These are phyloP conservation scores for Clavaria fumosa DNA, from an alignment of 768 basidiomycete species.

Conservation along the genomic window DNA sequence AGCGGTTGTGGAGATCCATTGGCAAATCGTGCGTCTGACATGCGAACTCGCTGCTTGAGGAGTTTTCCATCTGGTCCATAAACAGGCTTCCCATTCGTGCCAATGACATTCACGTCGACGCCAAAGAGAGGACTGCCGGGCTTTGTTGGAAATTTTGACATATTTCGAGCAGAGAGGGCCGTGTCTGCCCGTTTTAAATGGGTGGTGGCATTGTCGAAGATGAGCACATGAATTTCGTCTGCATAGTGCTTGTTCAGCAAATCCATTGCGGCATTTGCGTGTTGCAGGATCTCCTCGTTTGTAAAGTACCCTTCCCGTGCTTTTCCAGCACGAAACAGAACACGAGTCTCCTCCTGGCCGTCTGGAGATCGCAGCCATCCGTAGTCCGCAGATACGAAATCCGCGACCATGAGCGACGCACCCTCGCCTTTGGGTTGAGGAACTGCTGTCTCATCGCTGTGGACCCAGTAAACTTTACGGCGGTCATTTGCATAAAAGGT, in stretches of 20 bases:
- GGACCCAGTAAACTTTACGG: slow-evolving; percentile 15
- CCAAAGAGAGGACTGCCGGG: slow-evolving; percentile 7
- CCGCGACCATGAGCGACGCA: slow-evolving; percentile 20
- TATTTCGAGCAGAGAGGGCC: slow-evolving; percentile 16
- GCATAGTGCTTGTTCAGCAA: slow-evolving; percentile 13
- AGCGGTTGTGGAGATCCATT: slow-evolving; percentile 17
- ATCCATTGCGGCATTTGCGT: slow-evolving; percentile 13
- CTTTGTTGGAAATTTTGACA: slow-evolving; percentile 13
- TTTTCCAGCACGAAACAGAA: slow-evolving; percentile 15
- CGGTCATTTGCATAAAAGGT: slow-evolving; percentile 22
- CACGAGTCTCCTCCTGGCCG: slow-evolving; percentile 6
- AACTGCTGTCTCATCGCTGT: slow-evolving; percentile 10
- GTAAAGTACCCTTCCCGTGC: slow-evolving; percentile 15
- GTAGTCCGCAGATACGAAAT: slow-evolving; percentile 16
- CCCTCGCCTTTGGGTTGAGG: slow-evolving; percentile 22
- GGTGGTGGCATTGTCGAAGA: slow-evolving; percentile 19
- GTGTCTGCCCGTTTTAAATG: slow-evolving; percentile 15
- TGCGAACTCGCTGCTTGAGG: slow-evolving; percentile 16
- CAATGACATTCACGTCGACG: background rate
- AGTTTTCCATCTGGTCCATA: slow-evolving; percentile 14
- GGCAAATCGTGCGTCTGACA: slow-evolving; percentile 16
- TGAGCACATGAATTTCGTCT: slow-evolving; percentile 13
- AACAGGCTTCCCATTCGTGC: slow-evolving; percentile 13
- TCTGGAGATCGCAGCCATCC: slow-evolving; percentile 9
- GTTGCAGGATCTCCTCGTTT: slow-evolving; percentile 15